Base-by-base conservation (phyloP, 2,329 filamentous ascomycete species). In the Hymenoscyphus scutula region DNA sequence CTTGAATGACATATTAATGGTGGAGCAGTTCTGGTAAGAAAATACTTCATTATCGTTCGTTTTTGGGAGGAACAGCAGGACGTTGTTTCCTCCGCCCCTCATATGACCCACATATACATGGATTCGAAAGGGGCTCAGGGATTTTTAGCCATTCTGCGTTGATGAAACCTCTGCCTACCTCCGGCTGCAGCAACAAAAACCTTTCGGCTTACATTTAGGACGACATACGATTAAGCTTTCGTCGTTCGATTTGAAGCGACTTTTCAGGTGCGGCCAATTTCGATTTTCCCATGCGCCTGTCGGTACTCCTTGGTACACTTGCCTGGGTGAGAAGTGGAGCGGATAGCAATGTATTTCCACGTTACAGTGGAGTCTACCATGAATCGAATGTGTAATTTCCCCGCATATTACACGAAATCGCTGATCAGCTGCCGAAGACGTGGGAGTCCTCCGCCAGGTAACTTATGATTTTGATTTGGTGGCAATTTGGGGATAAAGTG, bases 301-400 rank as follows among this genome's bases (percentile, higher is more conserved):
- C 13, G 53, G 45, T 63, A 63, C 61, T 51, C 32, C 17, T 45
- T n/a, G 45, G 25, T 63, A 63, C 53, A 59, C 13, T 54, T 37
- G 29, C 53, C 59, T 34, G 57, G 45, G 19, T 19, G n/a, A 29
- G 32, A 41, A 29, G 23, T 48, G 23, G 54, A 45, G 45, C 29
- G 38, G 48, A 38, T n/a, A 56, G 27, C 34, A 59, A 62, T 63
- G 61, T 63, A 60, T 63, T 59, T 34, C 58, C 58, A 63, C 61
- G 61, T 63, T 63, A 29, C 48, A 37, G 58, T 60, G 58, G 45
- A 60, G 34, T 57, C 38, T 23, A 27, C 37, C 54, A 27, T 32
- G n/a, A 15, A 56, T 17, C 27, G 57, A 51, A 45, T 60, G 45
- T 60, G n/a, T 57, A 53, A 38, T 58, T 57, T 53, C 61, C 51